These are phyloP conservation scores for Microthlaspi erraticum DNA, from an alignment of 345 rosid genomes.

Conservation along the genomic window DNA sequence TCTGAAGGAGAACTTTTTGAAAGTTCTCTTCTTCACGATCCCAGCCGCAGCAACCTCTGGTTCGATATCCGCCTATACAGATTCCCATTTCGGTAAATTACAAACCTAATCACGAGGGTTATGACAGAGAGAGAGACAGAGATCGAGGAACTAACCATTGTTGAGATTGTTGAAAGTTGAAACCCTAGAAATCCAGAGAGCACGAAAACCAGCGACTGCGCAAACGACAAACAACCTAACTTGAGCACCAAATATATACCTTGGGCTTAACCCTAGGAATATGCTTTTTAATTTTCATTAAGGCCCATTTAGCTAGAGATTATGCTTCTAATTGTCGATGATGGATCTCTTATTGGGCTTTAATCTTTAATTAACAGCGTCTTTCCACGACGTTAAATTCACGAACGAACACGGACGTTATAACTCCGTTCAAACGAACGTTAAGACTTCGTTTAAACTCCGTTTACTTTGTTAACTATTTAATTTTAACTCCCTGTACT, in stretches of 20 bases:
- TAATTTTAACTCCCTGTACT: no score
- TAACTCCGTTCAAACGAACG: no score
- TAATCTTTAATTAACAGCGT: no score
- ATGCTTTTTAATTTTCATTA: not conserved
- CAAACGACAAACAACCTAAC: constrained; percentile 23
- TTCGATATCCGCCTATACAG: constrained; percentile 47
- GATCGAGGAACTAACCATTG: constrained; percentile 20
- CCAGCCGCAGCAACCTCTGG: constrained; percentile 51
- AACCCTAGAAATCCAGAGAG: constrained; percentile 1
- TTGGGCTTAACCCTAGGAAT: constrained; percentile 21
- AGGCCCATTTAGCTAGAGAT: no score
- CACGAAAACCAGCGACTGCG: constrained; percentile 17
- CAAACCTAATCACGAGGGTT: not conserved
- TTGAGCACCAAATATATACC: constrained; percentile 27
- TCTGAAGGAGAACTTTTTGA: constrained; percentile 74
- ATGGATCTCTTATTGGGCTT: no score
- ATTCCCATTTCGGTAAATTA: not conserved
- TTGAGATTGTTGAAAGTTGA: constrained; percentile 21
- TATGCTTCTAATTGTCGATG: no score
- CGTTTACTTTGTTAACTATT: no score
- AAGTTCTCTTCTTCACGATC: constrained; percentile 70
- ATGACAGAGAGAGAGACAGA: not conserved
- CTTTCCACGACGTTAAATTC: no score
- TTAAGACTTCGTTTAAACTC: no score
- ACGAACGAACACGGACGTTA: no score